phyloP scores from a whole-genome alignment of 2,329 filamentous ascomycete species.

The Madurella fahalii region DNA sequence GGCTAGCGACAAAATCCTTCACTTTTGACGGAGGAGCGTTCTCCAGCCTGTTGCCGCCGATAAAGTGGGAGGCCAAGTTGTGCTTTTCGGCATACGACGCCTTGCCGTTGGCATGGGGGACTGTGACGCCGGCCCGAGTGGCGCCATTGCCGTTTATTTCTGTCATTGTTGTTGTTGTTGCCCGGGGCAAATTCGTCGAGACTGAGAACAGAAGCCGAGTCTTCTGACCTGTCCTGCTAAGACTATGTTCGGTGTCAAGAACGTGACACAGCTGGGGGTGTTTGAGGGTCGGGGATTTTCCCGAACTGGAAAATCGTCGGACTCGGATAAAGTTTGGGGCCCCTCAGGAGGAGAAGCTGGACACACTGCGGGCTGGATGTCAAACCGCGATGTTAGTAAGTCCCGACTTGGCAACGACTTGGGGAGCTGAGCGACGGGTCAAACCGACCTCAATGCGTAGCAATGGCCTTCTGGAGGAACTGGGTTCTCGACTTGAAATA shows the following conservation, averaged over 20 bases:
- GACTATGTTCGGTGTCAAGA: slow-evolving; percentile 10
- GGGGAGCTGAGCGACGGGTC: neutral
- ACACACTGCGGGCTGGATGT: slow-evolving; percentile 8
- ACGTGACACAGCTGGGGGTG: neutral
- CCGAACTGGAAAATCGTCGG: slow-evolving; percentile 4
- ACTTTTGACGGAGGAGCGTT: slow-evolving; percentile 80
- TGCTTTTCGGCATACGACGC: slow-evolving; percentile 74
- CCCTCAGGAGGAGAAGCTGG: slow-evolving; percentile 1
- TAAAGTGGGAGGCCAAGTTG: slow-evolving; percentile 87
- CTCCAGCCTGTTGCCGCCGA: slow-evolving; percentile 84
- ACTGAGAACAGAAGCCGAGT: neutral
- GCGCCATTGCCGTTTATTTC: slow-evolving; percentile 41
- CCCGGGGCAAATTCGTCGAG: slow-evolving; percentile 6
- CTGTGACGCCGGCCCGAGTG: slow-evolving; percentile 42
- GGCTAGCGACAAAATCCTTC: slow-evolving; percentile 88
- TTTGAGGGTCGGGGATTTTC: slow-evolving; percentile 4
- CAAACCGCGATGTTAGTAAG: slow-evolving; percentile 12
- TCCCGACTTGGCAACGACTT: neutral
- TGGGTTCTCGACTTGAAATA: neutral
- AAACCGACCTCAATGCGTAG: slow-evolving; percentile 3
- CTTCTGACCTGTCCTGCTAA: slow-evolving; percentile 8
- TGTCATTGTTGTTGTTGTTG: slow-evolving; percentile 44
- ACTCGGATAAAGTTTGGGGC: slow-evolving; percentile 11
- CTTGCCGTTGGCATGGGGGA: slow-evolving; percentile 53
- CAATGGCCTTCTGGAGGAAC: neutral